phyloP scores from a whole-genome alignment of 768 basidiomycete genomes.

The Cystofilobasidium bisporidii region DNA sequence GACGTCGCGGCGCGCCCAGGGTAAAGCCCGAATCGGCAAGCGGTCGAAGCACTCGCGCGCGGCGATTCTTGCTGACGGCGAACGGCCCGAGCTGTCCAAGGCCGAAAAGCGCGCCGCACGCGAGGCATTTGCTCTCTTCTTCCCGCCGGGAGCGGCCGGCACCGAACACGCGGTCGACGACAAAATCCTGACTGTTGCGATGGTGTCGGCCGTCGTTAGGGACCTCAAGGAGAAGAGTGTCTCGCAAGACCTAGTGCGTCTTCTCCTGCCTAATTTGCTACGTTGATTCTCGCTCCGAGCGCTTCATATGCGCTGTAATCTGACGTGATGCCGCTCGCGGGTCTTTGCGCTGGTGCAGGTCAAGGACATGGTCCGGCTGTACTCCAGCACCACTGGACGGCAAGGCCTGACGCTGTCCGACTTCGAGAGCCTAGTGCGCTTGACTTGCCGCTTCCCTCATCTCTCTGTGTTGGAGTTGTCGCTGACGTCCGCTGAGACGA shows the following conservation, averaged over 20 bases:
- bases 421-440: constrained; percentile 19
- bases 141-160: background rate
- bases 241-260: constrained; percentile 6
- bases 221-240: constrained; percentile 8
- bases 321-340: no score
- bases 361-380: constrained; percentile 17
- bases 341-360: background rate
- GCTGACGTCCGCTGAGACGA: background rate
- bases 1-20: background rate
- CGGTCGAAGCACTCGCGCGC: no score
- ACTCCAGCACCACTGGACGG: constrained; percentile 3
- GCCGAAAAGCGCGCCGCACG: constrained; percentile 13
- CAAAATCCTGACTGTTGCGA: background rate
- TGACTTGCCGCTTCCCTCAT: background rate
- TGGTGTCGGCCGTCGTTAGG: background rate
- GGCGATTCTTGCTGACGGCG: background rate
- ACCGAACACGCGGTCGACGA: background rate
- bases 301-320: background rate
- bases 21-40: background rate
- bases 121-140: constrained; percentile 13
- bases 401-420: constrained; percentile 7
- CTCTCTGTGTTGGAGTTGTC: no score
- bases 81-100: background rate
- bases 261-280: background rate
- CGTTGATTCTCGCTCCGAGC: background rate